phyloP scores from a whole-genome alignment of 2,329 filamentous ascomycete genomes.

The Fusarium algeriense region DNA sequence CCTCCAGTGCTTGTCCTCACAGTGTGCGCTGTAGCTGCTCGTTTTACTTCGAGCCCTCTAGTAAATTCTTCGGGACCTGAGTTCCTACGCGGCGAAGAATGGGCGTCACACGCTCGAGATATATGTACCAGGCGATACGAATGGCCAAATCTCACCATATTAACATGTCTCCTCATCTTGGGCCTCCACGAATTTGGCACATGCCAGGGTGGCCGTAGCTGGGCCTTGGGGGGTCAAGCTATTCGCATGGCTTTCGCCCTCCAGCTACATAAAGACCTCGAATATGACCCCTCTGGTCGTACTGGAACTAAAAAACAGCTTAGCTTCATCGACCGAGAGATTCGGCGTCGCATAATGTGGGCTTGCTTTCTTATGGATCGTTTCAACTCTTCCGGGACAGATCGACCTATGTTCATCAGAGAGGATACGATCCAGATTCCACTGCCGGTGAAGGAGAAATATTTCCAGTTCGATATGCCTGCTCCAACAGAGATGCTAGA shows the following conservation, averaged over 20 bases:
- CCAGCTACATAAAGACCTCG: slow-evolving; percentile 91
- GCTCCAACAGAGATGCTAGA: slow-evolving; percentile 86
- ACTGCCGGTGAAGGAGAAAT: slow-evolving; percentile 88
- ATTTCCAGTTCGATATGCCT: slow-evolving; percentile 91
- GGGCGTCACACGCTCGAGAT: slow-evolving; percentile 87
- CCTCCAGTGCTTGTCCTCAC: slow-evolving; percentile 94
- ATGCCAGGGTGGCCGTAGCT: slow-evolving; percentile 94
- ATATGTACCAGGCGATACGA: slow-evolving; percentile 92
- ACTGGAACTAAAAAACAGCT: slow-evolving; percentile 72
- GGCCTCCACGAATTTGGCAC: slow-evolving; percentile 97
- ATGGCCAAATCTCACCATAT: slow-evolving; percentile 93
- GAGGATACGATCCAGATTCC: slow-evolving; percentile 92
- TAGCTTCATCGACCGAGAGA: slow-evolving; percentile 93
- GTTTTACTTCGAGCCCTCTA: slow-evolving; percentile 90
- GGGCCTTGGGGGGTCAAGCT: slow-evolving; percentile 94
- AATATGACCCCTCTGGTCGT: slow-evolving; percentile 80
- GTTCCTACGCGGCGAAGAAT: slow-evolving; percentile 90
- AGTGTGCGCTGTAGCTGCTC: slow-evolving; percentile 93
- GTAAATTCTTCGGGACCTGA: slow-evolving; percentile 77
- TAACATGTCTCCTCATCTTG: slow-evolving; percentile 89
- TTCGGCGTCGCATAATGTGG: slow-evolving; percentile 96
- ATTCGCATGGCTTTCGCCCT: slow-evolving; percentile 97
- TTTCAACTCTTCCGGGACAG: slow-evolving; percentile 95
- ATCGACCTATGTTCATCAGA: slow-evolving; percentile 89
- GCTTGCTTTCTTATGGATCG: slow-evolving; percentile 97